A percentile compares a stretch with the other conserved stretches of the same genome.
These are phyloP conservation scores for Paecilomyces niveus DNA, from an alignment of 2,329 filamentous ascomycete species.

Conservation along the genomic window DNA sequence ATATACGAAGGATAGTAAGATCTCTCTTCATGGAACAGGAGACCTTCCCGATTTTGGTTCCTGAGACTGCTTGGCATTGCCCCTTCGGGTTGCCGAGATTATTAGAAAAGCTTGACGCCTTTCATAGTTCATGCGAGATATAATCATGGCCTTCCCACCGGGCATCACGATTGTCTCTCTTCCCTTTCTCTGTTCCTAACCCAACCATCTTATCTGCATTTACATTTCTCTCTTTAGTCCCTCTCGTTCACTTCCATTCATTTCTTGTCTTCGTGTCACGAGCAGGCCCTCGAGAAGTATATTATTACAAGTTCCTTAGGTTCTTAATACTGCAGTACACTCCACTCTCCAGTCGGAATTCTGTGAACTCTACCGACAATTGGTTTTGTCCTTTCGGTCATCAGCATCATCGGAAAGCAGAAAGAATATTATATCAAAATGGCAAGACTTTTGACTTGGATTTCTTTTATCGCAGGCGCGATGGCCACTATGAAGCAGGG, in stretches of 20 bases:
- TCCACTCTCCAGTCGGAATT: neutral
- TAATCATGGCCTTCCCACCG: slow-evolving; percentile 27
- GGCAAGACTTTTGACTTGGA: slow-evolving; percentile 9
- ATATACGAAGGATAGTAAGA: neutral
- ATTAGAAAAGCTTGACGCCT: neutral
- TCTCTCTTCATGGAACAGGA: neutral
- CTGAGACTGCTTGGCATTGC: neutral
- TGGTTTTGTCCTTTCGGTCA: neutral
- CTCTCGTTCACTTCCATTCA: slow-evolving; percentile 11
- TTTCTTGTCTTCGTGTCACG: slow-evolving; percentile 20
- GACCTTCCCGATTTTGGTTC: neutral
- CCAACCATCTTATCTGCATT: slow-evolving; percentile 2
- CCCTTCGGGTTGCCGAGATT: slow-evolving; percentile 1
- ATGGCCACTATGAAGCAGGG: slow-evolving; percentile 3
- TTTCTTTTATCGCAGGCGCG: slow-evolving; percentile 7
- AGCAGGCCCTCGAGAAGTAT: slow-evolving; percentile 31
- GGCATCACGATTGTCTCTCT: slow-evolving; percentile 17
- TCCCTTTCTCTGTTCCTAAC: slow-evolving; percentile 4
- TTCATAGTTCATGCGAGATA: slow-evolving; percentile 29
- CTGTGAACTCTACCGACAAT: neutral
- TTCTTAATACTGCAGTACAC: slow-evolving; percentile 12
- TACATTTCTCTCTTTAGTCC: slow-evolving; percentile 12
- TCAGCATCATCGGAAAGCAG: neutral
- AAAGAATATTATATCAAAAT: slow-evolving; percentile 2
- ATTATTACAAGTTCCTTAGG: slow-evolving; percentile 22